phyloP scores from a whole-genome alignment of 2,329 filamentous ascomycete species.

The Pyrenophora graminea region DNA sequence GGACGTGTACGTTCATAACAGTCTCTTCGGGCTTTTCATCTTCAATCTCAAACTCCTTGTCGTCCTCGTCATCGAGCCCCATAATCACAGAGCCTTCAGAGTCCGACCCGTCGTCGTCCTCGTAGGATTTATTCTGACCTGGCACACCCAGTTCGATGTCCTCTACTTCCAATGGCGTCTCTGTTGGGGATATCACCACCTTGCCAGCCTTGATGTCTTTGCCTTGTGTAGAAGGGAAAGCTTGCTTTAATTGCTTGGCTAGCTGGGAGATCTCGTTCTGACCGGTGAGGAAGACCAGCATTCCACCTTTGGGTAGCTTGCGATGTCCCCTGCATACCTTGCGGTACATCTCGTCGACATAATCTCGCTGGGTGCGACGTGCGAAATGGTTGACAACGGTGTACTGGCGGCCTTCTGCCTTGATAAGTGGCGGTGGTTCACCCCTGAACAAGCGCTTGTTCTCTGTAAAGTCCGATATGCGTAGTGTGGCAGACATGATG shows the following conservation, averaged over 20 bases:
- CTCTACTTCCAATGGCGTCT: constrained; percentile 80
- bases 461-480: constrained; percentile 86
- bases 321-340: constrained; percentile 87
- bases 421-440: constrained; percentile 76
- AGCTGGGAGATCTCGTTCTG: constrained; percentile 87
- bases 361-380: constrained; percentile 80
- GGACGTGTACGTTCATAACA: constrained; percentile 73
- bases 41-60: constrained; percentile 66
- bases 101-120: constrained; percentile 56
- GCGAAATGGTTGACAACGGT: constrained; percentile 89
- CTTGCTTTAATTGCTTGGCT: constrained; percentile 75
- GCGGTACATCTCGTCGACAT: constrained; percentile 84
- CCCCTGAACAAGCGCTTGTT: constrained; percentile 78
- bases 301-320: constrained; percentile 86
- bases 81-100: constrained; percentile 64
- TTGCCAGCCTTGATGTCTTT: constrained; percentile 61
- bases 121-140: constrained; percentile 45
- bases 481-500: constrained; percentile 96
- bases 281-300: constrained; percentile 92
- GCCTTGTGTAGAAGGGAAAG: constrained; percentile 60
- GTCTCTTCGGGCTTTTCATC: constrained; percentile 67
- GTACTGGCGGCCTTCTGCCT: constrained; percentile 90
- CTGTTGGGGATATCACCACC: constrained; percentile 75
- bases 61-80: constrained; percentile 63
- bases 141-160: constrained; percentile 75